phyloP scores from a whole-genome alignment of 2,329 filamentous ascomycete species.

The Tolypocladium paradoxum region DNA sequence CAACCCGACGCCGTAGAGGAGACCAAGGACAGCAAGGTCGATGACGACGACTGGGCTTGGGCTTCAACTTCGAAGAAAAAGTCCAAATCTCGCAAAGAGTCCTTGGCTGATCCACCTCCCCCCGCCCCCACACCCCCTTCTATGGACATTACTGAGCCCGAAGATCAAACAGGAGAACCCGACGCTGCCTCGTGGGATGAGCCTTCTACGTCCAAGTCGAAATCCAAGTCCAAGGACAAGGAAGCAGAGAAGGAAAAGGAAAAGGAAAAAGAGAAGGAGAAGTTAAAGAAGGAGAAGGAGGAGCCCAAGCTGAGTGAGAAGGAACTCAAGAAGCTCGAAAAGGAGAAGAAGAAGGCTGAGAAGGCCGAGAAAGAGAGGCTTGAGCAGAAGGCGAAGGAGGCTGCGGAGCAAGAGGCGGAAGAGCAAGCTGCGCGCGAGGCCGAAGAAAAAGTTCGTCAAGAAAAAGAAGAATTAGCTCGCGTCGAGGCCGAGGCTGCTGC shows the following conservation, averaged over 20 bases:
- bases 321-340: conserved; percentile 40
- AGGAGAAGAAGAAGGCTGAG: conserved; percentile 32
- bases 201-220: conserved; percentile 18
- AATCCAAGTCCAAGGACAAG: conserved; percentile 31
- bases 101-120: conserved; percentile 31
- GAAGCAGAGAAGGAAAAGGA: conserved; percentile 18
- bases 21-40: conserved; percentile 30
- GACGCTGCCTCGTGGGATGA: conserved; percentile 25
- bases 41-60: conserved; percentile 33
- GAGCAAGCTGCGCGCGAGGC: conserved; percentile 17
- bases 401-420: conserved; percentile 17
- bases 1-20: conserved; percentile 36
- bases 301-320: conserved; percentile 36
- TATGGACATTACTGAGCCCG: conserved; percentile 32
- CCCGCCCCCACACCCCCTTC: conserved; percentile 37
- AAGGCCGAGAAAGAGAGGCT: conserved; percentile 24
- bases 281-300: conserved; percentile 23
- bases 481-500: conserved; percentile 11
- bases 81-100: conserved; percentile 27
- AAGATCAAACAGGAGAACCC: conserved; percentile 21
- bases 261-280: conserved; percentile 30
- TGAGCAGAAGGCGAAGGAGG: conserved; percentile 13
- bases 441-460: conserved; percentile 16
- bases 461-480: conserved; percentile 16
- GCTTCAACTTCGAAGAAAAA: conserved; percentile 28